Evolutionary conservation across 2,329 filamentous ascomycete genomes (phyloP).

Genomic region (Epichloe elymi): DNA sequence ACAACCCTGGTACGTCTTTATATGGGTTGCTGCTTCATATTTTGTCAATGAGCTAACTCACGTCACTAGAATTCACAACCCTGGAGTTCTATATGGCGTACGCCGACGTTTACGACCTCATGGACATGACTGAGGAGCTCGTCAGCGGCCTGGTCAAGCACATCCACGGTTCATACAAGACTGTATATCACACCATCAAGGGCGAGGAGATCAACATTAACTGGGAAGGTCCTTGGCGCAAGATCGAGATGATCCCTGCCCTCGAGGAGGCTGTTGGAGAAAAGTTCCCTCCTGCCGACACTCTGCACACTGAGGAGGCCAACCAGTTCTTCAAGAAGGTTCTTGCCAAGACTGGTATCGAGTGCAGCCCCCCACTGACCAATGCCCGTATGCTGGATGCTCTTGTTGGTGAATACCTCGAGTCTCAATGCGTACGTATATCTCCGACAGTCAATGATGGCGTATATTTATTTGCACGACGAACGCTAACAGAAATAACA

Average conservation of each 20-base stretch:
- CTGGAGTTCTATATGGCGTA: slow-evolving; percentile 97
- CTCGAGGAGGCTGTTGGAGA: slow-evolving; percentile 82
- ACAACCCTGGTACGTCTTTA: slow-evolving; percentile 50
- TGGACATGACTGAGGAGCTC: slow-evolving; percentile 77
- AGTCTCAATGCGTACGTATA: slow-evolving; percentile 59
- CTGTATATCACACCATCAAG: slow-evolving; percentile 72
- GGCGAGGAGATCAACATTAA: slow-evolving; percentile 85
- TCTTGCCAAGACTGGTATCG: slow-evolving; percentile 79
- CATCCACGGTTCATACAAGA: slow-evolving; percentile 73
- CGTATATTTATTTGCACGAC: neutral
- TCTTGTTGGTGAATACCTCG: slow-evolving; percentile 86
- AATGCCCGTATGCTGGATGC: slow-evolving; percentile 96
- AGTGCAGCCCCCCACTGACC: slow-evolving; percentile 80
- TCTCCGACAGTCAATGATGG: neutral
- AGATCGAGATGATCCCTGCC: slow-evolving; percentile 79
- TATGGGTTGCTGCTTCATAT: no score
- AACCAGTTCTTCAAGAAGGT: slow-evolving; percentile 75
- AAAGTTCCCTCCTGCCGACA: slow-evolving; percentile 81
- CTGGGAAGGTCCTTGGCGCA: slow-evolving; percentile 90
- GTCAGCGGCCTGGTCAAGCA: slow-evolving; percentile 82
- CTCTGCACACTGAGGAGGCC: slow-evolving; percentile 82
- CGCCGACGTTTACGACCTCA: slow-evolving; percentile 76
- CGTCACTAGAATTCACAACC: slow-evolving; percentile 71
- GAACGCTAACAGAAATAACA: neutral
- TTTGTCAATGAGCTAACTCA: neutral